phyloP scores from a whole-genome alignment of 768 basidiomycete genomes.

The Leccinellum albellum region DNA sequence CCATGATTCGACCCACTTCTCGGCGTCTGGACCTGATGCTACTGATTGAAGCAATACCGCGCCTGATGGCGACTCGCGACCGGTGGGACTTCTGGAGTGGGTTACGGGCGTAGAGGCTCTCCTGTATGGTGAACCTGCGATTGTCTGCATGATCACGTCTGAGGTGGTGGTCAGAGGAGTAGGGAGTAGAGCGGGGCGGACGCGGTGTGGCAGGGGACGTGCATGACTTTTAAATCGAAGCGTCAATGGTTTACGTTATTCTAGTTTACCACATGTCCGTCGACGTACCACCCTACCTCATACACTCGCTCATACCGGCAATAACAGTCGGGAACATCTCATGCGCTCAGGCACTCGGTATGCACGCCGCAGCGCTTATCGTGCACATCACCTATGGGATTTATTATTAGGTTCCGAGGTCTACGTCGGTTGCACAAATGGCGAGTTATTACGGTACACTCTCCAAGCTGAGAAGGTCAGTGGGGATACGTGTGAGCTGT shows the following conservation, averaged over 20 bases:
- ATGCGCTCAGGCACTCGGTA: slow-evolving; percentile 60
- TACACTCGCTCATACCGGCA: slow-evolving; percentile 44
- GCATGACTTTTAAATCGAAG: slow-evolving; percentile 17
- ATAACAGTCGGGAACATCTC: slow-evolving; percentile 27
- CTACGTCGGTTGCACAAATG: slow-evolving; percentile 83
- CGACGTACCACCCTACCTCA: slow-evolving; percentile 56
- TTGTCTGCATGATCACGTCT: slow-evolving; percentile 11
- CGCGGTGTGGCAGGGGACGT: slow-evolving; percentile 1
- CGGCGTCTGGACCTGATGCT: slow-evolving; percentile 31
- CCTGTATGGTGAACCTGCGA: slow-evolving; percentile 12
- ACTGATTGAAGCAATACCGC: slow-evolving; percentile 9
- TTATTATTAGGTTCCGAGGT: slow-evolving; percentile 65
- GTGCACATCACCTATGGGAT: slow-evolving; percentile 2
- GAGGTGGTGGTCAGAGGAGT: not conserved
- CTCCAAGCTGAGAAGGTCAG: slow-evolving; percentile 58
- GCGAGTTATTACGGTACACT: slow-evolving; percentile 77
- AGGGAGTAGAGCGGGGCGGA: slow-evolving; percentile 4
- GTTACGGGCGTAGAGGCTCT: slow-evolving; percentile 19
- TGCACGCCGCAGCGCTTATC: slow-evolving; percentile 2
- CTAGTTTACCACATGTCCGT: slow-evolving; percentile 16
- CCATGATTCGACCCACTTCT: slow-evolving; percentile 61
- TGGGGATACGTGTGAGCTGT: not conserved
- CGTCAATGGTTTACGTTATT: slow-evolving; percentile 7
- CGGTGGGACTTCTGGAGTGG: slow-evolving; percentile 10
- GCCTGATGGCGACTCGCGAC: slow-evolving; percentile 17